These are phyloP conservation scores for Cynanchum wilfordii DNA, from an alignment of 257 asterid genomes.

Conservation along the genomic window DNA sequence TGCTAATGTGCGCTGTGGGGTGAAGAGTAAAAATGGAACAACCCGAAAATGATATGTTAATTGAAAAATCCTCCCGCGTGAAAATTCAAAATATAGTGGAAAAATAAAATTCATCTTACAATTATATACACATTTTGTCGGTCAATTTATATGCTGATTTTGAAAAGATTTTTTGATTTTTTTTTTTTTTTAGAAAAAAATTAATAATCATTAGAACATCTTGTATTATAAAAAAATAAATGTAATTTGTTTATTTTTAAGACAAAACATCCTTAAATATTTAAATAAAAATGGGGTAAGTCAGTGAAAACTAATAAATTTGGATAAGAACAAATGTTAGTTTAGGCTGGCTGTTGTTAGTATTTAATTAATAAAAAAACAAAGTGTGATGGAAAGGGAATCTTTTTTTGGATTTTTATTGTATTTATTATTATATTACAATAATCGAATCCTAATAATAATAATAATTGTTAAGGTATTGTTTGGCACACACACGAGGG, in stretches of 20 bases:
- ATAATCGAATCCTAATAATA: not conserved
- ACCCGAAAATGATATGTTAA: not conserved
- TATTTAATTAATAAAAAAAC: not conserved
- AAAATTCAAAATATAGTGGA: constrained; percentile 7
- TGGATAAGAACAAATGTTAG: not conserved
- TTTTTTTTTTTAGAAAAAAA: too few species aligned
- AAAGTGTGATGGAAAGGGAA: not conserved
- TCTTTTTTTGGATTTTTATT: not conserved
- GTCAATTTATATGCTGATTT: too few species aligned
- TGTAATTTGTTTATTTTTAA: too few species aligned
- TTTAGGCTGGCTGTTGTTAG: not conserved
- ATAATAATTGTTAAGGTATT: not conserved
- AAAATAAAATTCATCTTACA: not conserved
- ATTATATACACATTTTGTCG: not conserved
- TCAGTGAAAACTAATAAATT: not conserved
- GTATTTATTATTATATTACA: not conserved
- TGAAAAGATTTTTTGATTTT: too few species aligned
- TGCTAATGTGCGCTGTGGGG: constrained; percentile 41
- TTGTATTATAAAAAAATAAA: too few species aligned
- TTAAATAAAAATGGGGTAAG: too few species aligned
- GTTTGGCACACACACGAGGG: not conserved
- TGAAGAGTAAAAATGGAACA: not conserved
- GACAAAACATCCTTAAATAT: too few species aligned
- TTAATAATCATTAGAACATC: too few species aligned
- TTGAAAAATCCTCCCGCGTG: constrained; percentile 18